phyloP scores from a whole-genome alignment of 1,284 basidiomycete species.

The Cronartium quercuum region DNA sequence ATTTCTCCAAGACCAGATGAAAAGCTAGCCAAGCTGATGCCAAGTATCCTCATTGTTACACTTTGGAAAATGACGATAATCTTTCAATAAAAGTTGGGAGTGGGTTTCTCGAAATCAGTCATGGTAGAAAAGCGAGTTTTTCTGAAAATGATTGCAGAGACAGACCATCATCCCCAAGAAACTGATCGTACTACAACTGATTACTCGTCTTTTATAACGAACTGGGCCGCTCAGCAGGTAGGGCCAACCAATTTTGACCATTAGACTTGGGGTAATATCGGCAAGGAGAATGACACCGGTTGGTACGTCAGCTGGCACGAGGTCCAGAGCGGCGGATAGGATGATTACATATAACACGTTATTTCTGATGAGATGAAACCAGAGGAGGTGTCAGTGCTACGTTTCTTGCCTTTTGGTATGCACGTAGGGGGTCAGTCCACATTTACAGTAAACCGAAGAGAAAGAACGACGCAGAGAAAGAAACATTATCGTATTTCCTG shows the following conservation, averaged over 20 bases:
- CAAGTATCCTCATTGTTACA: constrained; percentile 67
- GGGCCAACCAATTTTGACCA: constrained; percentile 86
- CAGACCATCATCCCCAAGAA: constrained; percentile 46
- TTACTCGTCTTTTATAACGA: constrained; percentile 66
- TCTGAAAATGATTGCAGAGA: constrained; percentile 49
- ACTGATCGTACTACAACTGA: constrained; percentile 57
- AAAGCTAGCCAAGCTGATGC: constrained; percentile 83
- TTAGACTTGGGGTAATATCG: constrained; percentile 51
- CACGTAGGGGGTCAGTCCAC: background rate
- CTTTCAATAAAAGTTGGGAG: constrained; percentile 51
- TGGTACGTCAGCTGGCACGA: constrained; percentile 80
- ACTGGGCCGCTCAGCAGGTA: constrained; percentile 74
- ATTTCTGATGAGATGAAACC: constrained; percentile 2
- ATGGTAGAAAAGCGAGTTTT: constrained; percentile 69
- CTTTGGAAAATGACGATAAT: constrained; percentile 70
- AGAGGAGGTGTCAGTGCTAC: background rate
- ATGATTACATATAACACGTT: constrained; percentile 74
- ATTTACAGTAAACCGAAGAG: background rate
- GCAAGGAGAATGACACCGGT: constrained; percentile 52
- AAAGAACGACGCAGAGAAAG: background rate
- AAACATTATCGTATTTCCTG: background rate
- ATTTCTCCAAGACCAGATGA: constrained; percentile 86
- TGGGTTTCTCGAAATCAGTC: constrained; percentile 55
- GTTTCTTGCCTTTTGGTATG: background rate
- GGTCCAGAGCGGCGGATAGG: constrained; percentile 85